Evolutionary conservation across 768 basidiomycete genomes (phyloP), one percentile per base, ranked within the genome.

Genomic region (Tulasnella sp.): DNA sequence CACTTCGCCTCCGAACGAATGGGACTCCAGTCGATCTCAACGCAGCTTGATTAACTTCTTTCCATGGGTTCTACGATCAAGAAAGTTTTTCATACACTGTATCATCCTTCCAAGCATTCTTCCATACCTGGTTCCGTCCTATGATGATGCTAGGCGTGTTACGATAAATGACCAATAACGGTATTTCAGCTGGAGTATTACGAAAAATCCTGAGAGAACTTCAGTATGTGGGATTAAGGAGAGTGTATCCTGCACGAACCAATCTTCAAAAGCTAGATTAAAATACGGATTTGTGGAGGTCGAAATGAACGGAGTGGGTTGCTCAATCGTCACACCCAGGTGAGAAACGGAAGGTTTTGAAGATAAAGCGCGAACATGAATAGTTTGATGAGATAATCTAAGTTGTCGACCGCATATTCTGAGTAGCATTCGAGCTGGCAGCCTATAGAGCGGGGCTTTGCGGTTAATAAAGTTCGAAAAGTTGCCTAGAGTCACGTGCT

Each of bases 111-210:
- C 37, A 19, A 35, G 4, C 25, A 19, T 16, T 4, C 19, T 33
- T 1, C 54, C 67, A 24, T 19, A 72, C 72, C 56, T 74, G 95
- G 63, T 96, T 92, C 46, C 93, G 71, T 0, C 93, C 93, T 48
- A 98, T 87, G 48, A 99, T 74, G 15, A 98, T 88, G 60, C 90
- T 91, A 2, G 90, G 88, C 0, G 67, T 63, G 62, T 96, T 85
- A 27, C 88, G 78, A 64, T 96, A 99, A 48, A 99, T 66, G 40
- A 95, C 72, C 16, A 99, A 72, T 35, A 92, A 70, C 1, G 90
- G 87, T 32, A 72, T 66, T 3, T 78, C 67, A 4, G 72, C 70
- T 2, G 76, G 68, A 40, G 83, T 77, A 59, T 86, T 77, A 59
- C 87, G 77, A 62, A 95, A 89, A n/a, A 85, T 66, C 79, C 83